Evolutionary conservation across 2,329 filamentous ascomycete species (phyloP).

Genomic region (Colletotrichum echinochloae): DNA sequence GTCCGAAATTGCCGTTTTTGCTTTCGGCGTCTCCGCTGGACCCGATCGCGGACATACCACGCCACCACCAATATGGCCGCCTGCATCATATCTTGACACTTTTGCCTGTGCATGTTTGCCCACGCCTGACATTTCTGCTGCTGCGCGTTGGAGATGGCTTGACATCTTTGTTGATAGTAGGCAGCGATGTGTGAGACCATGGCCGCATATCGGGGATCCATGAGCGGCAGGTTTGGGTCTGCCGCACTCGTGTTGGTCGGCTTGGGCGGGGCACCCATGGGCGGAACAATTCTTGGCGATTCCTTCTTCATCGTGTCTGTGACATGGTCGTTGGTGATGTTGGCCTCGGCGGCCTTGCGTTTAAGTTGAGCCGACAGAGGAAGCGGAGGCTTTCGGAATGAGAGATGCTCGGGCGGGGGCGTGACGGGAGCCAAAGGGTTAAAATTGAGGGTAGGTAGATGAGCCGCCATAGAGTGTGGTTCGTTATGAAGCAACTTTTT

Average conservation of each 20-base stretch:
- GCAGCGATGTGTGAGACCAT: conserved; percentile 61
- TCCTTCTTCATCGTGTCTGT: conserved; percentile 35
- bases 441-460: conserved; percentile 44
- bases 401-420: conserved; percentile 54
- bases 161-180: conserved; percentile 62
- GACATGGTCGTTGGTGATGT: conserved; percentile 26
- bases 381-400: conserved; percentile 45
- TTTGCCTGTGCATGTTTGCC: conserved; percentile 59
- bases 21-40: conserved; percentile 55
- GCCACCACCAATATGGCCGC: conserved; percentile 62
- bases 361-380: conserved; percentile 39
- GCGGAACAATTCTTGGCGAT: conserved; percentile 8
- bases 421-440: conserved; percentile 53
- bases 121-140: conserved; percentile 62
- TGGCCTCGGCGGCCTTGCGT: conserved; percentile 39
- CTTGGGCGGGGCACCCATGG: conserved; percentile 24
- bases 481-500: conserved; percentile 11
- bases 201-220: conserved; percentile 58
- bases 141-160: conserved; percentile 60
- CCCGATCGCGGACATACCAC: conserved; percentile 62
- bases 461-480: conserved; percentile 39
- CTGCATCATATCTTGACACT: conserved; percentile 62
- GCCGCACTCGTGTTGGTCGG: conserved; percentile 17
- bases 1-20: conserved; percentile 56
- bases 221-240: conserved; percentile 34